phyloP scores from a whole-genome alignment of 108 stramenopile species.

The Pseudonitzschia multiseries region DNA sequence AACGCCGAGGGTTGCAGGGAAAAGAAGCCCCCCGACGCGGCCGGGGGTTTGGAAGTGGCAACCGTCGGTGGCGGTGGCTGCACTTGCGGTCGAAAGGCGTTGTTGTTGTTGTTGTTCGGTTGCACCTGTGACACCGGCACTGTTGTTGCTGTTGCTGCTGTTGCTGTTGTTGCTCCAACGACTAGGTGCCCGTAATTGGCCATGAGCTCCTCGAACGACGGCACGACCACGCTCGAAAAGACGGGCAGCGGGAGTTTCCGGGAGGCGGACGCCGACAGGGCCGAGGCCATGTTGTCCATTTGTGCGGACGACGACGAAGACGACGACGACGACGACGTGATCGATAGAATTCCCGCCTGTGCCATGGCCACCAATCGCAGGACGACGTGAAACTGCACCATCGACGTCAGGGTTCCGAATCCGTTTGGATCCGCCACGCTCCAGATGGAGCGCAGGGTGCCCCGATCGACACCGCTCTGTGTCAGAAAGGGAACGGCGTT shows the following conservation, averaged over 20 bases:
- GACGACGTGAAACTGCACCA: slow-evolving; percentile 50
- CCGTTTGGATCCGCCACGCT: slow-evolving; percentile 55
- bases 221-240: slow-evolving; percentile 27
- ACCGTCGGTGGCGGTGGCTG: background rate
- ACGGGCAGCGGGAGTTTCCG: slow-evolving; percentile 17
- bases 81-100: background rate
- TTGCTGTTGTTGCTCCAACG: background rate
- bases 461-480: slow-evolving; percentile 50
- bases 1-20: background rate
- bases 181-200: slow-evolving; percentile 25
- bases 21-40: background rate
- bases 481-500: slow-evolving; percentile 66
- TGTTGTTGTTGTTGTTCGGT: too few relatives aligned
- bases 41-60: background rate
- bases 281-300: slow-evolving; percentile 1
- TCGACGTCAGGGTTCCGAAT: slow-evolving; percentile 39
- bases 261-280: slow-evolving; percentile 12
- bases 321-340: background rate
- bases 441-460: slow-evolving; percentile 52
- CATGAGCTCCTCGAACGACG: slow-evolving; percentile 17
- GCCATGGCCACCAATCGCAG: slow-evolving; percentile 65
- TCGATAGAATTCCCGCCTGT: slow-evolving; percentile 50
- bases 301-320: too few relatives aligned
- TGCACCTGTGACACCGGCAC: background rate
- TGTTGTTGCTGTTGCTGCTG: background rate